Conservation (phyloP, 805 yeast species). For the Kockiozyma suomiensis region DNA sequence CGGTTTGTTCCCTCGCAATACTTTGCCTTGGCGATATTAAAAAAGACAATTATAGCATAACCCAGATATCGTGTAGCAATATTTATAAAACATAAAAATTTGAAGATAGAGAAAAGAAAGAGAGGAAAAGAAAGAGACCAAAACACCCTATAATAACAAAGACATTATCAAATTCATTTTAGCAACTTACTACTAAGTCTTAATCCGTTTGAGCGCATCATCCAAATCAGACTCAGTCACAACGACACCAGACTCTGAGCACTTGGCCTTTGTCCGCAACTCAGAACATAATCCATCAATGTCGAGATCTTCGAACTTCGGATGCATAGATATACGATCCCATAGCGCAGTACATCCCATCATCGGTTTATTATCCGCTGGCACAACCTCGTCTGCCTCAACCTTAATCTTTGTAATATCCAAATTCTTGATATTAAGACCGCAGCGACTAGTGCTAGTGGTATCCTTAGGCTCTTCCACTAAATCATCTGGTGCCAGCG, state of each 20-base stretch:
- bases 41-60: too few species aligned
- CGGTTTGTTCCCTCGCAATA: too few species aligned
- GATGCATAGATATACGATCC: conserved; percentile 95
- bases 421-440: neutral
- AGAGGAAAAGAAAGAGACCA: neutral
- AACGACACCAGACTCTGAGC: conserved; percentile 91
- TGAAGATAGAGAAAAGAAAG: neutral
- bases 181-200: neutral
- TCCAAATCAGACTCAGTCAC: conserved; percentile 80
- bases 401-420: conserved; percentile 1
- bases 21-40: too few species aligned
- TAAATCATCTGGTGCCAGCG: conserved; percentile 41
- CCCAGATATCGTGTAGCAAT: too few species aligned
- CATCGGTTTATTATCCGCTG: conserved; percentile 57
- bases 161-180: neutral
- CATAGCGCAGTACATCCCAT: conserved; percentile 88
- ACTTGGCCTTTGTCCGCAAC: conserved; percentile 88
- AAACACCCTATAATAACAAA: conserved; percentile 5
- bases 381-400: conserved; percentile 51
- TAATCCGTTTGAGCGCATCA: conserved; percentile 27
- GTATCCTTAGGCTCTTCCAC: conserved; percentile 35
- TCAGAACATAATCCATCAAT: conserved; percentile 92
- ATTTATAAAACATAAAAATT: neutral
- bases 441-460: neutral
- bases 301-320: conserved; percentile 88